Conservation (phyloP, 2,329 filamentous ascomycete genomes). For the Bertia moriformis region DNA sequence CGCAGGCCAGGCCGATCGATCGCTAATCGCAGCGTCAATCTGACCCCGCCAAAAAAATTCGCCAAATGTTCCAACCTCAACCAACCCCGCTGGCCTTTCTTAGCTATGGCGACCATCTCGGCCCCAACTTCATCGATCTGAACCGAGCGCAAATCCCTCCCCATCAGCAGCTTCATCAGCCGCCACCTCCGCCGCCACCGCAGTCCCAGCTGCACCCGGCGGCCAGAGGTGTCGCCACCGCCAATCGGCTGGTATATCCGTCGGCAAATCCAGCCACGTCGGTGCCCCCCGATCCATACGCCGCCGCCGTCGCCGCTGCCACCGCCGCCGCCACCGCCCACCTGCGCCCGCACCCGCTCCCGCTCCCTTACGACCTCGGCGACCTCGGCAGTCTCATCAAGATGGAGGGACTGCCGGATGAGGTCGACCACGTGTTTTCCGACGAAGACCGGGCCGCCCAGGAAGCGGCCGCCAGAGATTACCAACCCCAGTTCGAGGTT, state of each 20-base stretch:
- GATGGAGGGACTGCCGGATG: slow-evolving; percentile 18
- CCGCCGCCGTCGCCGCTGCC: not conserved
- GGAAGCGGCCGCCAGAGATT: slow-evolving; percentile 43
- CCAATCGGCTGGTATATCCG: slow-evolving; percentile 13
- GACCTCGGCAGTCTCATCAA: slow-evolving; percentile 8
- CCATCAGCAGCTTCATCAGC: too few species aligned
- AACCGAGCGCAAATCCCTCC: too few species aligned
- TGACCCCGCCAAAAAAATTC: too few species aligned
- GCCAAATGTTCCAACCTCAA: slow-evolving; percentile 38
- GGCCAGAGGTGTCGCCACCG: slow-evolving; percentile 3
- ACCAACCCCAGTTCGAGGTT: slow-evolving; percentile 41
- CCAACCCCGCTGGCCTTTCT: slow-evolving; percentile 30
- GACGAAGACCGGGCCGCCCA: slow-evolving; percentile 45
- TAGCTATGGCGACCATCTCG: too few species aligned
- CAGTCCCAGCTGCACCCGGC: too few species aligned
- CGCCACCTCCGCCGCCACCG: too few species aligned
- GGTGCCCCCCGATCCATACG: not conserved
- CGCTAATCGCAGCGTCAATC: too few species aligned
- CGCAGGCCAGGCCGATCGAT: too few species aligned
- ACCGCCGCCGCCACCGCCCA: slow-evolving; percentile 1
- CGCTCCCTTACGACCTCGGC: too few species aligned
- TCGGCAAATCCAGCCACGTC: slow-evolving; percentile 12
- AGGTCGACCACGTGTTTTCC: slow-evolving; percentile 18
- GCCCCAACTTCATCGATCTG: too few species aligned
- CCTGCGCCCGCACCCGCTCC: not conserved